Evolutionary conservation across 345 rosid genomes (phyloP).

Genomic region (Citrus unshiu): DNA sequence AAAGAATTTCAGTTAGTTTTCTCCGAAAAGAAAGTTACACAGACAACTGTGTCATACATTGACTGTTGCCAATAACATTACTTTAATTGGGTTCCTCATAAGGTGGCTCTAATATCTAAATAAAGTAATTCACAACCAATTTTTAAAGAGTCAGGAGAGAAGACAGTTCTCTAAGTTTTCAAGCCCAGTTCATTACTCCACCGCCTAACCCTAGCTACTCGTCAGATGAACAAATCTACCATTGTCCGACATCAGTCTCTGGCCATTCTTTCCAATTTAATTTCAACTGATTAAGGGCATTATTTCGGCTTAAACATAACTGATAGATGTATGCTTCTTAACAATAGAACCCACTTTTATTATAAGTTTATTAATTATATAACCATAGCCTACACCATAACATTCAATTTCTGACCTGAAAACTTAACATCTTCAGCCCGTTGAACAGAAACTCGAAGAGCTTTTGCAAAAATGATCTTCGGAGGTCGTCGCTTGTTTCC

Average conservation of each 20-base stretch:
- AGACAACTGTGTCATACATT: too few relatives aligned
- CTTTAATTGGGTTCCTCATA: neutral
- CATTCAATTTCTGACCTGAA: conserved; percentile 48
- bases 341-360: neutral
- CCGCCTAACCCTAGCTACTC: neutral
- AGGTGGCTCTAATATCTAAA: neutral
- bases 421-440: conserved; percentile 61
- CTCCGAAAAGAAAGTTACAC: neutral
- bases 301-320: neutral
- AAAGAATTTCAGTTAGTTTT: neutral
- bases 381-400: neutral
- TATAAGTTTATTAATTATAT: neutral
- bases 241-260: neutral
- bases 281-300: neutral
- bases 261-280: neutral
- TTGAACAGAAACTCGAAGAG: conserved; percentile 64
- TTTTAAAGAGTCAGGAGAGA: neutral
- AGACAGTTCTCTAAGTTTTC: neutral
- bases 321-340: too few relatives aligned
- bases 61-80: neutral
- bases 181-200: neutral
- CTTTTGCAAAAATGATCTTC: conserved; percentile 60
- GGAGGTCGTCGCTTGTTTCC: conserved; percentile 69
- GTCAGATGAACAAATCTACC: neutral
- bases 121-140: neutral